These are phyloP conservation scores for Stephania japonica DNA, from an alignment of 164 flowering plant genomes.

Conservation along the genomic window DNA sequence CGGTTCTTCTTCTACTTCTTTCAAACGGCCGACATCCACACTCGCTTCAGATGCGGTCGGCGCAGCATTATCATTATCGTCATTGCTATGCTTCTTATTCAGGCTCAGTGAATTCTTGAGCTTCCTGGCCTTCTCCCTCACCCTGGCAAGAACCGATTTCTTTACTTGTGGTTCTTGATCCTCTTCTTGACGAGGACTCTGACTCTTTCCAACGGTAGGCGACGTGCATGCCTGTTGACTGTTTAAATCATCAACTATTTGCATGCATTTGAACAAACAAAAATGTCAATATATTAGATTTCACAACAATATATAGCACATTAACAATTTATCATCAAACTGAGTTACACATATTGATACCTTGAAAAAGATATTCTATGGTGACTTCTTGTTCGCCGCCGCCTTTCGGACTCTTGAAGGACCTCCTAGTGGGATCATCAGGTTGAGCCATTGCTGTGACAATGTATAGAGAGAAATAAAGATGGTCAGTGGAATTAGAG, in stretches of 20 bases:
- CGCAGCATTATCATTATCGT: constrained; percentile 22
- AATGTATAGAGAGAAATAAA: not conserved
- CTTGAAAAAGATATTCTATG: constrained; percentile 6
- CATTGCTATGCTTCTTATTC: constrained; percentile 33
- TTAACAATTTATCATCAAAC: not conserved
- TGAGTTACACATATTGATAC: not conserved
- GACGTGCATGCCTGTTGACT: constrained; percentile 16
- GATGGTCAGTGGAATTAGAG: not conserved
- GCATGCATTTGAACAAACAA: not conserved
- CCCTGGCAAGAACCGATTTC: constrained; percentile 67
- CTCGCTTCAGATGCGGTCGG: constrained; percentile 38
- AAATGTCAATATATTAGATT: not conserved
- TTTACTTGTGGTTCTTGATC: constrained; percentile 28
- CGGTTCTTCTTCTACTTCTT: not conserved
- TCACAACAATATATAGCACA: not conserved
- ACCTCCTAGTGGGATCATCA: not conserved
- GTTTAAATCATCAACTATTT: constrained; percentile 20
- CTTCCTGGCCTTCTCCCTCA: constrained; percentile 67
- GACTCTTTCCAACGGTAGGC: constrained; percentile 21
- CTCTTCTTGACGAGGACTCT: constrained; percentile 18
- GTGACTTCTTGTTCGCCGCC: not conserved
- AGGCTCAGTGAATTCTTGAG: constrained; percentile 30
- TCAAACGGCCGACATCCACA: constrained; percentile 22
- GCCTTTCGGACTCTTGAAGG: constrained; percentile 4
- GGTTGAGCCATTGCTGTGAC: constrained; percentile 4